Conservation (phyloP, 768 basidiomycete species). For the Tricholoma hemisulphureum region DNA sequence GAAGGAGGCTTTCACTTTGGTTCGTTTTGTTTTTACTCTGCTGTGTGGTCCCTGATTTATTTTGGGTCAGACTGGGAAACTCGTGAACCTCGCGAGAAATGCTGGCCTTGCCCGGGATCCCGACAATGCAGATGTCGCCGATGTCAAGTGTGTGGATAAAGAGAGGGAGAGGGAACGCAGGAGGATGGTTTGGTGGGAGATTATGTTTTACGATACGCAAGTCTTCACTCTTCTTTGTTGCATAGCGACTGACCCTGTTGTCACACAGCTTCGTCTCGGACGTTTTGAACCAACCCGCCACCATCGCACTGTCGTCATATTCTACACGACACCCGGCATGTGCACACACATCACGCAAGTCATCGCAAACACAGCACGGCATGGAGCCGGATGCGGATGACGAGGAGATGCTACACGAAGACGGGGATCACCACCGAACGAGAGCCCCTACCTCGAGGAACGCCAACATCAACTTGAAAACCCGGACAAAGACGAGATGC, state of each 20-base stretch:
- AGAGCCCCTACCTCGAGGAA: too few species aligned
- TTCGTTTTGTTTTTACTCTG: slow-evolving; percentile 18
- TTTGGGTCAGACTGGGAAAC: slow-evolving; percentile 56
- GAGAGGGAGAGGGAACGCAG: slow-evolving; percentile 35
- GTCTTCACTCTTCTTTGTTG: slow-evolving; percentile 26
- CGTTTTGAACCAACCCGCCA: slow-evolving; percentile 58
- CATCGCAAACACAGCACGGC: background rate
- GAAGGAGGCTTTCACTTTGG: slow-evolving; percentile 39
- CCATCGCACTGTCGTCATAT: slow-evolving; percentile 54
- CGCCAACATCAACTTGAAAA: background rate
- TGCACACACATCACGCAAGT: slow-evolving; percentile 16
- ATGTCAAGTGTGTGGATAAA: slow-evolving; percentile 9
- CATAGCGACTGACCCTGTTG: background rate
- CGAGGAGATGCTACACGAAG: too few species aligned
- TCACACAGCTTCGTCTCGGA: slow-evolving; percentile 67
- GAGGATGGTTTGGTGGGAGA: slow-evolving; percentile 71
- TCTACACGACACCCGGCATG: slow-evolving; percentile 57
- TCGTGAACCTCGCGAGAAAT: slow-evolving; percentile 61
- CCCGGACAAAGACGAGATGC: background rate
- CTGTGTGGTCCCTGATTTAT: background rate
- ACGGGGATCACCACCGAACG: background rate
- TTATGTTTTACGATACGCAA: slow-evolving; percentile 75
- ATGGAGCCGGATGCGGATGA: background rate
- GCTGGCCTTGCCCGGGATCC: slow-evolving; percentile 66
- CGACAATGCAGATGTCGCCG: slow-evolving; percentile 33